These are phyloP conservation scores for Scortechinia acanthostroma DNA, from an alignment of 2,329 filamentous ascomycete species.

Conservation along the genomic window DNA sequence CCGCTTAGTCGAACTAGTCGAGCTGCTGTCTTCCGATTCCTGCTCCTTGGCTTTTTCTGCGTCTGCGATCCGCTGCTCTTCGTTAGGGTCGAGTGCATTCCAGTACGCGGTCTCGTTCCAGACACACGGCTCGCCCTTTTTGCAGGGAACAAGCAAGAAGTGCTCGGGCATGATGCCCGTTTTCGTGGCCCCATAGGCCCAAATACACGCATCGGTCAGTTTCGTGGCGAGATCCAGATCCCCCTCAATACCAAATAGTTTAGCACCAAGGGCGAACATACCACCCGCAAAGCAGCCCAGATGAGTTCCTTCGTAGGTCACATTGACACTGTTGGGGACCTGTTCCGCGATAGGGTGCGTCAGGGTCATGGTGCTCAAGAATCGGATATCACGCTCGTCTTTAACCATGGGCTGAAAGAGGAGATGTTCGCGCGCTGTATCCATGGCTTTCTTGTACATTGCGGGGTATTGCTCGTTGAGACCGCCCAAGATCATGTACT, in stretches of 20 bases:
- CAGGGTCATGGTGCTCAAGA: conserved; percentile 31
- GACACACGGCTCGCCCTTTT: conserved; percentile 16
- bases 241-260: conserved; percentile 31
- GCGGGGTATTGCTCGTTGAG: conserved; percentile 48
- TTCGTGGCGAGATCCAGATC: conserved; percentile 37
- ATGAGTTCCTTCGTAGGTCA: conserved; percentile 26
- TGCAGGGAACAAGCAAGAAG: conserved; percentile 35
- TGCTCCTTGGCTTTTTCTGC: conserved; percentile 10
- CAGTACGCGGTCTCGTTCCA: conserved; percentile 23
- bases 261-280: conserved; percentile 35
- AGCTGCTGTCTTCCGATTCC: not conserved
- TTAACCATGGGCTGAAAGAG: conserved; percentile 66
- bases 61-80: conserved; percentile 8
- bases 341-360: conserved; percentile 17
- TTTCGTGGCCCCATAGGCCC: conserved; percentile 45
- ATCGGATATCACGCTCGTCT: conserved; percentile 51
- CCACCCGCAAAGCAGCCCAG: conserved; percentile 38
- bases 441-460: conserved; percentile 56
- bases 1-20: not conserved
- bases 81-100: conserved; percentile 17
- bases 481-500: conserved; percentile 61
- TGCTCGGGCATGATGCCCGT: conserved; percentile 53
- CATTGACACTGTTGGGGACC: conserved; percentile 7
- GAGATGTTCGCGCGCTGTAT: conserved; percentile 50
- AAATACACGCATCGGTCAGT: conserved; percentile 45